Percentiles rank a stretch among this genome's conserved stretches.
Evolutionary conservation across 805 yeast species (phyloP).

Genomic region (Barnettozyma botsteinii): DNA sequence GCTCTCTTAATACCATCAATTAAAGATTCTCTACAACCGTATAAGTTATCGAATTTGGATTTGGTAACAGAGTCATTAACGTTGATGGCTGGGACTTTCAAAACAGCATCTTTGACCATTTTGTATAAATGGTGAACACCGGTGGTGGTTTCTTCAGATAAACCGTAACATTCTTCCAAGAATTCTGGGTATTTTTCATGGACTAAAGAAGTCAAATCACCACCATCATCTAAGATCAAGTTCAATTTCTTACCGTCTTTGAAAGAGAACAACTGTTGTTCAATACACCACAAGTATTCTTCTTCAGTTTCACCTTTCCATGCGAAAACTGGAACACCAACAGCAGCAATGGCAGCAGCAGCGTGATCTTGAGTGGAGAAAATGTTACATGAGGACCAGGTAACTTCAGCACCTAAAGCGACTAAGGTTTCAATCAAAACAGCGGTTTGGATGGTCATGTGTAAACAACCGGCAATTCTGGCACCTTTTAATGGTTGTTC

Average conservation of each 20-base stretch:
- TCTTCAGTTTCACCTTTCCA: conserved; percentile 99
- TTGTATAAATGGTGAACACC: conserved; percentile 99
- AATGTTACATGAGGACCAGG: conserved; percentile 99
- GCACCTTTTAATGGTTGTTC: conserved; percentile 97
- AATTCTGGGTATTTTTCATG: conserved; percentile 98
- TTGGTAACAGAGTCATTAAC: conserved; percentile 98
- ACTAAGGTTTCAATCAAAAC: conserved; percentile 95
- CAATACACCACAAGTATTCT: conserved; percentile 98
- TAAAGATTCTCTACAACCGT: conserved; percentile 99
- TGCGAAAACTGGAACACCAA: conserved; percentile 98
- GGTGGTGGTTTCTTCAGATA: conserved; percentile 98
- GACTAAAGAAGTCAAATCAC: conserved; percentile 93
- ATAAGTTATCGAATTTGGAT: conserved; percentile 98
- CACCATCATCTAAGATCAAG: conserved; percentile 98
- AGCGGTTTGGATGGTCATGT: conserved; percentile 99
- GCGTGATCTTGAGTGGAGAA: conserved; percentile 99
- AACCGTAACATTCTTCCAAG: conserved; percentile 91
- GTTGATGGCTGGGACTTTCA: conserved; percentile 98
- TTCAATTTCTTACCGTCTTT: conserved; percentile 92
- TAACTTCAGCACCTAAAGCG: conserved; percentile 98
- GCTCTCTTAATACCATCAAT: conserved; percentile 99
- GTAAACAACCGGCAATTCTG: conserved; percentile 97
- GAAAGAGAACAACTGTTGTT: conserved; percentile 97
- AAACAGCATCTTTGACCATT: conserved; percentile 80
- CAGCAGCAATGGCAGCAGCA: conserved; percentile 99